These are phyloP conservation scores for Starmerella apis DNA, from an alignment of 805 yeast species.

Conservation along the genomic window DNA sequence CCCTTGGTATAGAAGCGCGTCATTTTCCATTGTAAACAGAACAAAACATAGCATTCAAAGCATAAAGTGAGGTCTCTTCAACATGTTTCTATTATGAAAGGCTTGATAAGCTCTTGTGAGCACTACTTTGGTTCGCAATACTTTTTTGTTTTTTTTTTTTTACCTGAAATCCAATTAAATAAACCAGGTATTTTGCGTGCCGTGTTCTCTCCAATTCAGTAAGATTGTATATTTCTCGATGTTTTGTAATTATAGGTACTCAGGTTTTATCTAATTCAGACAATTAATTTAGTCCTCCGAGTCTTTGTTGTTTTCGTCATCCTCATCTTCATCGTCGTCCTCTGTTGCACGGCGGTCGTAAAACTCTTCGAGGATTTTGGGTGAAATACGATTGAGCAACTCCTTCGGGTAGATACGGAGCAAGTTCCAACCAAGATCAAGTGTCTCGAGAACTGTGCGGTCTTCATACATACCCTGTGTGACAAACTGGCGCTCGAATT, in stretches of 20 bases:
- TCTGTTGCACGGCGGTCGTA: constrained; percentile 48
- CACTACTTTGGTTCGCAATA: no score
- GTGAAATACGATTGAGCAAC: constrained; percentile 95
- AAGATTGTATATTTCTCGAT: no score
- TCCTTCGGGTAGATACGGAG: constrained; percentile 98
- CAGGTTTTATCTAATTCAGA: not conserved
- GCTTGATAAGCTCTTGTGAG: no score
- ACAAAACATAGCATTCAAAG: not conserved
- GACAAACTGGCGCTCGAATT: constrained; percentile 91
- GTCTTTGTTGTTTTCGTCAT: constrained; percentile 26
- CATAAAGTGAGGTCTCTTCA: no score
- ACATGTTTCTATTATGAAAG: no score
- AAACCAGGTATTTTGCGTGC: no score
- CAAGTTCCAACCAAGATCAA: constrained; percentile 96
- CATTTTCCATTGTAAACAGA: constrained; percentile 7
- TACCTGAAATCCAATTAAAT: no score
- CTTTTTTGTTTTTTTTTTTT: no score
- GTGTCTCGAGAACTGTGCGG: constrained; percentile 86
- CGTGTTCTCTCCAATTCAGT: no score
- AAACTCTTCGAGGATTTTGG: constrained; percentile 90
- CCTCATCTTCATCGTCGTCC: constrained; percentile 43
- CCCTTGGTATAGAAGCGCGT: constrained; percentile 7
- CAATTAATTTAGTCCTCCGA: not conserved
- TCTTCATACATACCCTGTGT: constrained; percentile 95
- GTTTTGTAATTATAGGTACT: no score